Evolutionary conservation across 2,329 filamentous ascomycete species (phyloP), one percentile per base, ranked within the genome.

Genomic region (Alternaria gaisen): DNA sequence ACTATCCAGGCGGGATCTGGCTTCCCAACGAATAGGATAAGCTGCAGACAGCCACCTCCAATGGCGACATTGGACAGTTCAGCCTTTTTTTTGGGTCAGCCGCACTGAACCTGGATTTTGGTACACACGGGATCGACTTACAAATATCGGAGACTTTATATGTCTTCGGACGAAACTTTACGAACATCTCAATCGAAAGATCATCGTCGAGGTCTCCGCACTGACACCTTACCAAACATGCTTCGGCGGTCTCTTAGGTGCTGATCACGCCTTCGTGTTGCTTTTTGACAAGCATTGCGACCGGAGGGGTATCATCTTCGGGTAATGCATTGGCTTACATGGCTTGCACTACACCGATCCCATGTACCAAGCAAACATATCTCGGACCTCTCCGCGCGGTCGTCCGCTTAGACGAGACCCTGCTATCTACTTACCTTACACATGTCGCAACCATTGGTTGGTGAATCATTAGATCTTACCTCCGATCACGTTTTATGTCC

Each of bases 401-500:
- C 48, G 47, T 46, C 47, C 55, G 55, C 16, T n/a, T 6, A 28
- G 26, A 9, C n/a, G 5, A 38, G 20, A 18, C 6, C 20, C 6
- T 20, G 8, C 11, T 34, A 22, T 42, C 9, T 32, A 38, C 5
- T 53, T 53, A 24, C 52, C 38, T 43, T 48, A 50, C 56, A 42
- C 22, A 42, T 44, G 56, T 24, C 26, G 32, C 34, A 6, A 16
- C 2, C 24, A 43, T 38, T 38, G 38, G 41, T 24, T 18, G 28
- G 11, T 44, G 38, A 18, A 18, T 43, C 30, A 34, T 24, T 5
- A 48, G 24, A 26, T 50, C 46, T 48, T 44, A 48, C 36, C 22
- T 51, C 44, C 46, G 18, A 20, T 51, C 54, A 44, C 41, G 16
- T n/a, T 24, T 48, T 51, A 60, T 51, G 44, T 56, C 53, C 57